Percentiles rank a stretch among this genome's conserved stretches.
Evolutionary conservation across 2,329 filamentous ascomycete genomes (phyloP).

Genomic region (Graphilbum ipis-grandicollis): DNA sequence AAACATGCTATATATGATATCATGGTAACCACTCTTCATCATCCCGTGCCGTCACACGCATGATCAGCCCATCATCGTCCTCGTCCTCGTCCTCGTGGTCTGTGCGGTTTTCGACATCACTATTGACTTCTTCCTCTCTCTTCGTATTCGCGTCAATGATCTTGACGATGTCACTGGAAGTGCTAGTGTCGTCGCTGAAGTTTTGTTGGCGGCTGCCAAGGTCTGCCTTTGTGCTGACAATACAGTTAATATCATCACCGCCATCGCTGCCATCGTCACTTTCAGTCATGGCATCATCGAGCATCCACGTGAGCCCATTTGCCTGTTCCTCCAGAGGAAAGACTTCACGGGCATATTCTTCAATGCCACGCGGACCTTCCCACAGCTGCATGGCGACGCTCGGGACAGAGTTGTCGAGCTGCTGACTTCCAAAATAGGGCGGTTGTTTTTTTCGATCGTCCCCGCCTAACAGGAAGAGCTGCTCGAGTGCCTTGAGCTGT

Average conservation of each 20-base stretch:
- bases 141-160: background rate
- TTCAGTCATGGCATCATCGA: slow-evolving; percentile 28
- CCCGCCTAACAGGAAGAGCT: slow-evolving; percentile 34
- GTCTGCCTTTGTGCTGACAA: too few species aligned
- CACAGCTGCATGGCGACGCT: slow-evolving; percentile 65
- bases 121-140: background rate
- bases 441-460: slow-evolving; percentile 38
- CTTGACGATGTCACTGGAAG: background rate
- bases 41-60: slow-evolving; percentile 37
- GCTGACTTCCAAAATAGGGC: slow-evolving; percentile 42
- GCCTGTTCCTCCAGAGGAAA: slow-evolving; percentile 90
- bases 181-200: background rate
- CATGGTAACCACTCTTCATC: slow-evolving; percentile 44
- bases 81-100: slow-evolving; percentile 27
- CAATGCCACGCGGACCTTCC: slow-evolving; percentile 79
- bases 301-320: slow-evolving; percentile 90
- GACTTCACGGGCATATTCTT: slow-evolving; percentile 88
- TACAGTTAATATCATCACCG: slow-evolving; percentile 31
- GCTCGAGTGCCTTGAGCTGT: slow-evolving; percentile 58
- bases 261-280: slow-evolving; percentile 22
- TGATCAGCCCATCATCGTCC: slow-evolving; percentile 38
- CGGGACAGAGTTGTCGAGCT: slow-evolving; percentile 47
- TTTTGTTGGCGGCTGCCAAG: background rate
- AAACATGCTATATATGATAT: background rate
- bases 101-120: slow-evolving; percentile 13